Evolutionary conservation across 805 yeast genomes (phyloP).

Genomic region (Kuraishia hungarica): DNA sequence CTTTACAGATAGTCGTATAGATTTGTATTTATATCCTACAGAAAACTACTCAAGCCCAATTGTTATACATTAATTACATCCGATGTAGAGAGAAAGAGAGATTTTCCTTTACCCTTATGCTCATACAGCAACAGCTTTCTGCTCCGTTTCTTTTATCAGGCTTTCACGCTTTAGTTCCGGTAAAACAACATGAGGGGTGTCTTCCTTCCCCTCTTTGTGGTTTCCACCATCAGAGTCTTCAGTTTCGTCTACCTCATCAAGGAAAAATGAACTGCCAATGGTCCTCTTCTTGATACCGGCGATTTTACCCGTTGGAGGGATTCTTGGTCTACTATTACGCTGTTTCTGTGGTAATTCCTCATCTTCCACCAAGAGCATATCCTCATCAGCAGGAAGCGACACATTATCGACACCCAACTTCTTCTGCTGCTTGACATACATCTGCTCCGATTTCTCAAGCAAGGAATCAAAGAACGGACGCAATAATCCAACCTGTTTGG

Average conservation of each 20-base stretch:
- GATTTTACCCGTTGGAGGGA: slow-evolving; percentile 89
- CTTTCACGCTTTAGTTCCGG: background rate
- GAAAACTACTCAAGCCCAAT: background rate
- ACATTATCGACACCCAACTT: slow-evolving; percentile 23
- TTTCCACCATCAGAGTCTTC: background rate
- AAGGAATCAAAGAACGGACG: slow-evolving; percentile 42
- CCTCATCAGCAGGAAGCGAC: slow-evolving; percentile 27
- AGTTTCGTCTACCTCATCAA: slow-evolving; percentile 26
- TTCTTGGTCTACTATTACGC: slow-evolving; percentile 63
- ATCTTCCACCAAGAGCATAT: slow-evolving; percentile 65
- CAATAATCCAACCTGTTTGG: slow-evolving; percentile 47
- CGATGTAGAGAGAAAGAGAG: background rate
- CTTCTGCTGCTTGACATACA: slow-evolving; percentile 34
- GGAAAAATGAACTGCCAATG: slow-evolving; percentile 43
- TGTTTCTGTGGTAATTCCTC: slow-evolving; percentile 79
- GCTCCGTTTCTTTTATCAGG: background rate
- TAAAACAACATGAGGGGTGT: background rate
- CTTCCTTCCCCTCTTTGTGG: background rate
- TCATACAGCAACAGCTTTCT: background rate
- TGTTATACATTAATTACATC: background rate
- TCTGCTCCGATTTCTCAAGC: slow-evolving; percentile 30
- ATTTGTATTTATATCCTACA: background rate
- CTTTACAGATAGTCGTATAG: too few relatives aligned
- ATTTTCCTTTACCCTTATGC: too few relatives aligned
- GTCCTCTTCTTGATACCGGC: slow-evolving; percentile 58